phyloP scores from a whole-genome alignment of 257 asterid species.

The Handroanthus guayacan region DNA sequence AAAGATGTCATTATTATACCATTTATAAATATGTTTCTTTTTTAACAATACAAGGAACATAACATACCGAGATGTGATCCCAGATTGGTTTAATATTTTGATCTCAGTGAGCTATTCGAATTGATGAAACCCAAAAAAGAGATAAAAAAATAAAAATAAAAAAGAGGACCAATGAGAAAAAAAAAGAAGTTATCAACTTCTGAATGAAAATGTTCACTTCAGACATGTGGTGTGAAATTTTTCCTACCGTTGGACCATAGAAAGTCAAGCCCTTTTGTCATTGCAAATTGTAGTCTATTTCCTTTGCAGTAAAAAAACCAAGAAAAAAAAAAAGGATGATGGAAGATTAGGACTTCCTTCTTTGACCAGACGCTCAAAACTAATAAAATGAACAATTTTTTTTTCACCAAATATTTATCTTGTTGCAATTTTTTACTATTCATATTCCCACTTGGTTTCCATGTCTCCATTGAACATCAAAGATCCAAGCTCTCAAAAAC shows the following conservation, averaged over 20 bases:
- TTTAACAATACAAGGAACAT: too few species aligned
- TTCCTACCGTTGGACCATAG: background rate
- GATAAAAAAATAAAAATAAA: too few species aligned
- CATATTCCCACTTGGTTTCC: constrained; percentile 27
- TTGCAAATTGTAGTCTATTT: constrained; percentile 10
- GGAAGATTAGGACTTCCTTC: constrained; percentile 25
- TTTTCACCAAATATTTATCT: constrained; percentile 1
- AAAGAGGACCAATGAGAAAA: too few species aligned
- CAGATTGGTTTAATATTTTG: too few species aligned
- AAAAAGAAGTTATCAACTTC: too few species aligned
- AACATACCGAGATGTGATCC: too few species aligned
- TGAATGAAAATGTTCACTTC: background rate
- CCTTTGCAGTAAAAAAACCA: background rate
- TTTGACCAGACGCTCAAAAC: constrained; percentile 44
- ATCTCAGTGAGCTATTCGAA: too few species aligned
- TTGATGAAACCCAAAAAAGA: too few species aligned
- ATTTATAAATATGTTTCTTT: too few species aligned
- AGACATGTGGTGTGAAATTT: background rate
- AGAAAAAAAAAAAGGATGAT: constrained; percentile 18
- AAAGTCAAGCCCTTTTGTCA: constrained; percentile 28
- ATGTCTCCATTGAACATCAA: constrained; percentile 36
- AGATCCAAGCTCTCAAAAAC: constrained; percentile 36
- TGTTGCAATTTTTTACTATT: constrained; percentile 9
- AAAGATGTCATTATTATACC: too few species aligned
- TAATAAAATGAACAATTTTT: background rate